Evolutionary conservation across 2,329 filamentous ascomycete genomes (phyloP).

Genomic region (Hirsutella rhossiliensis): DNA sequence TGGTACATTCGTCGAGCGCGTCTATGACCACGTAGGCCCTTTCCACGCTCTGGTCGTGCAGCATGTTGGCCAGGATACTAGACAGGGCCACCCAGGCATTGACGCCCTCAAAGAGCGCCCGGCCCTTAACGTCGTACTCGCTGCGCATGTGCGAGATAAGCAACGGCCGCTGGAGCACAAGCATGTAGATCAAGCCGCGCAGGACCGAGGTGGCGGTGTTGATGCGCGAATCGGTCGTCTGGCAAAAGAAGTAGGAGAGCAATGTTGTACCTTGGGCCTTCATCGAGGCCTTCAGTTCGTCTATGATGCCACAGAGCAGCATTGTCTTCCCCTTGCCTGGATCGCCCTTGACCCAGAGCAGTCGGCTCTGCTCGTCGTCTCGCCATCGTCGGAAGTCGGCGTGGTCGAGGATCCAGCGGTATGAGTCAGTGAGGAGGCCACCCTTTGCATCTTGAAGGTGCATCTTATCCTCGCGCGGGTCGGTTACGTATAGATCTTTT

Average conservation of each 20-base stretch:
- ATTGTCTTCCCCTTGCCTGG: conserved; percentile 25
- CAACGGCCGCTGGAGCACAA: conserved; percentile 19
- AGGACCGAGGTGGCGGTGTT: conserved; percentile 28
- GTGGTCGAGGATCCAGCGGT: conserved; percentile 20
- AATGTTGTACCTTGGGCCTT: background rate
- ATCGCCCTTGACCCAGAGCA: conserved; percentile 21
- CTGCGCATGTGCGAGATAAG: conserved; percentile 21
- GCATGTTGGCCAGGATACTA: conserved; percentile 24
- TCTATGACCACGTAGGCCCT: conserved; percentile 27
- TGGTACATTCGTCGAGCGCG: conserved; percentile 32
- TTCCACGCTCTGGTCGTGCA: conserved; percentile 19
- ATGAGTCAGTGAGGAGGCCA: conserved; percentile 17
- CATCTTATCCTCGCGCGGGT: conserved; percentile 20
- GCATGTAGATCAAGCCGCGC: conserved; percentile 27
- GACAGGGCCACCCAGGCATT: conserved; percentile 24
- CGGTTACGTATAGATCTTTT: conserved; percentile 12
- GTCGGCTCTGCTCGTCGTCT: conserved; percentile 12
- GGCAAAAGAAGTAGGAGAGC: conserved; percentile 27
- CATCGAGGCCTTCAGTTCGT: conserved; percentile 7
- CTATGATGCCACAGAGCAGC: conserved; percentile 17
- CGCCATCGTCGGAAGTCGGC: conserved; percentile 13
- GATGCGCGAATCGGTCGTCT: conserved; percentile 21
- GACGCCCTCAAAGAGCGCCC: conserved; percentile 22
- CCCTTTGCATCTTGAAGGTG: conserved; percentile 23
- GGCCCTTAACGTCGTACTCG: conserved; percentile 11